Percentiles rank a stretch among this genome's conserved stretches.
phyloP scores from a whole-genome alignment of 2,329 filamentous ascomycete genomes.

The Eurotiales sp. region DNA sequence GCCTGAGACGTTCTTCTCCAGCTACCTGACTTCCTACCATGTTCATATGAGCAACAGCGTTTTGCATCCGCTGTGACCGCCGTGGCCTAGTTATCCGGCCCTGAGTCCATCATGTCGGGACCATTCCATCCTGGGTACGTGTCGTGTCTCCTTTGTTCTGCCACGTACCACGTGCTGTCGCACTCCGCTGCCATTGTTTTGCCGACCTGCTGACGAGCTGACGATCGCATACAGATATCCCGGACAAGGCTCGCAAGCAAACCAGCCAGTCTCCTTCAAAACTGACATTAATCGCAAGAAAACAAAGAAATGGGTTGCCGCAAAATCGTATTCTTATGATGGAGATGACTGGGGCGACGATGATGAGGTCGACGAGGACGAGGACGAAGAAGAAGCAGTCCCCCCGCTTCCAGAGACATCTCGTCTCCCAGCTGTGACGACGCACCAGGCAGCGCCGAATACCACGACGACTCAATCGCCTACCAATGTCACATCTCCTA shows the following conservation, averaged over 20 bases:
- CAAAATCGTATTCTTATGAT: conserved; percentile 80
- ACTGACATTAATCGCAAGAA: conserved; percentile 84
- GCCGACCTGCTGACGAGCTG: neutral
- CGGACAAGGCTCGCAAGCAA: conserved; percentile 19
- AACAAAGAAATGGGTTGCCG: conserved; percentile 93
- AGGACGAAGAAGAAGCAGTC: conserved; percentile 12
- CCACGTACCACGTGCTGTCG: neutral
- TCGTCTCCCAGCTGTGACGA: conserved; percentile 17
- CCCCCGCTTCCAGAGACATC: conserved; percentile 26
- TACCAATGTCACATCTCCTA: neutral
- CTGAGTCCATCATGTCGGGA: conserved; percentile 11
- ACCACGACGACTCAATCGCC: conserved; percentile 19
- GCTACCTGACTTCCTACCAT: neutral
- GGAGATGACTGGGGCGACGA: conserved; percentile 86
- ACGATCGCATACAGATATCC: conserved; percentile 9
- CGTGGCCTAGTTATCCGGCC: neutral
- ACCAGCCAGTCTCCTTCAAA: conserved; percentile 61
- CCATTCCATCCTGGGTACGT: conserved; percentile 15
- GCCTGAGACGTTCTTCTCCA: too few species aligned
- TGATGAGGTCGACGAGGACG: conserved; percentile 56
- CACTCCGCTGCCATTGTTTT: neutral
- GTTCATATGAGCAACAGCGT: neutral
- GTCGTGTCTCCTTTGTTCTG: neutral
- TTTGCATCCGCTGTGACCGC: neutral
- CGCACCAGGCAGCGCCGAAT: neutral